Conservation (phyloP, 768 basidiomycete genomes). For the Steccherinum ochraceum region DNA sequence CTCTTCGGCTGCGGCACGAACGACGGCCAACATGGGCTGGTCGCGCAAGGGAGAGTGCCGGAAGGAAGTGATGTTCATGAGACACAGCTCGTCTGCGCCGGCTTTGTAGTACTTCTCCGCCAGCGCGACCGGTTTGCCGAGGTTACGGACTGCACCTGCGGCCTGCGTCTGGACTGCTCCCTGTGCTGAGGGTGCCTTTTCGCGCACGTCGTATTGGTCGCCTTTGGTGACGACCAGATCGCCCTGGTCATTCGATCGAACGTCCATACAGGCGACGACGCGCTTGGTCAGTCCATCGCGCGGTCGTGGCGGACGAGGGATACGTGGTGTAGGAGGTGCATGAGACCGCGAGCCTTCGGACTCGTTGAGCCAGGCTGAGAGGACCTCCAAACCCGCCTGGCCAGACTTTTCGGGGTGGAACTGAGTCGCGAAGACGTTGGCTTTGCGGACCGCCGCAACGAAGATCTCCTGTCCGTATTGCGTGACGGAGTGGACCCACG, state of each 20-base stretch:
- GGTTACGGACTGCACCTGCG: conserved; percentile 84
- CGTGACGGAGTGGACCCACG: conserved; percentile 82
- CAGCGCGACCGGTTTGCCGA: conserved; percentile 94
- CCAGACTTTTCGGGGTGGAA: conserved; percentile 99
- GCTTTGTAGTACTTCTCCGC: conserved; percentile 78
- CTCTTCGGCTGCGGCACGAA: conserved; percentile 80
- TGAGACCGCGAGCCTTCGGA: conserved; percentile 36
- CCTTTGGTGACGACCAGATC: conserved; percentile 99
- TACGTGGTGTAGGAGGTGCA: conserved; percentile 29
- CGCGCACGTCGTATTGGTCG: conserved; percentile 97
- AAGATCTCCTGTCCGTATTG: conserved; percentile 95
- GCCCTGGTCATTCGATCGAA: conserved; percentile 90
- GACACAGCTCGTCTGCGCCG: conserved; percentile 94
- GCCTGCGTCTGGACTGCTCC: conserved; percentile 38
- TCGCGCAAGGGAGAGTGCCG: conserved; percentile 91
- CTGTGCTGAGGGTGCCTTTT: conserved; percentile 41
- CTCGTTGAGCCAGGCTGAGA: conserved; percentile 73
- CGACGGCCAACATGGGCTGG: conserved; percentile 97
- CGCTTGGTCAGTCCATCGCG: conserved; percentile 82
- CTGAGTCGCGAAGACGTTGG: conserved; percentile 87
- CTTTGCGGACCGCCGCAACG: conserved; percentile 74
- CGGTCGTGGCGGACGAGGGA: conserved; percentile 32
- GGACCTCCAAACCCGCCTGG: conserved; percentile 70
- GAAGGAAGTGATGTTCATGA: conserved; percentile 99
- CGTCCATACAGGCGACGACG: conserved; percentile 96